phyloP scores from a whole-genome alignment of 164 flowering plant species.

The Vitis cinerea region DNA sequence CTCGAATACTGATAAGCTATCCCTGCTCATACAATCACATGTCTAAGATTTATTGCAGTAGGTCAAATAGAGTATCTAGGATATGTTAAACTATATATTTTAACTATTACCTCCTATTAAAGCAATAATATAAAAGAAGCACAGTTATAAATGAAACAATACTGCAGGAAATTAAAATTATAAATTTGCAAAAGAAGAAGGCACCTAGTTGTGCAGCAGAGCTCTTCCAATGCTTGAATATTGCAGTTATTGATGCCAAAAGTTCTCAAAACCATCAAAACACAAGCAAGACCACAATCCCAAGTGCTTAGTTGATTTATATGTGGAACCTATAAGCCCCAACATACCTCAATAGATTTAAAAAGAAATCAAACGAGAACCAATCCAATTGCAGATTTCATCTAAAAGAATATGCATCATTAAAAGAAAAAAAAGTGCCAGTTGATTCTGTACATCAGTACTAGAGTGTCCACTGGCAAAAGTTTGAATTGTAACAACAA shows the following conservation, averaged over 20 bases:
- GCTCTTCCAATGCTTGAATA: conserved; percentile 49
- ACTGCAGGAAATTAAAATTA: neutral
- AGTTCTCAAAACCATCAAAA: conserved; percentile 80
- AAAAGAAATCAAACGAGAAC: neutral
- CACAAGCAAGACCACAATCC: conserved; percentile 99
- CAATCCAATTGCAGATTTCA: neutral
- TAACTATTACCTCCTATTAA: neutral
- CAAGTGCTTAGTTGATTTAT: conserved; percentile 70
- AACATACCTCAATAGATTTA: conserved; percentile 5
- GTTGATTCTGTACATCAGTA: neutral
- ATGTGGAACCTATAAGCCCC: conserved; percentile 72
- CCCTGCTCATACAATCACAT: neutral
- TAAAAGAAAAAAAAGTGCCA: too few relatives aligned
- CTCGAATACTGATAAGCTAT: neutral
- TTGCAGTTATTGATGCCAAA: conserved; percentile 52
- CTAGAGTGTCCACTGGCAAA: neutral
- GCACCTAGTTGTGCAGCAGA: conserved; percentile 84
- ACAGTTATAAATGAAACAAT: neutral
- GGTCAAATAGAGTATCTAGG: neutral
- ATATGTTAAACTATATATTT: neutral
- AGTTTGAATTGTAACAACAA: neutral
- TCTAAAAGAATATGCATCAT: neutral
- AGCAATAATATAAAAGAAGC: neutral
- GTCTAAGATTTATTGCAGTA: neutral
- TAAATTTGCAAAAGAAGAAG: neutral